These are phyloP conservation scores for Suhomyces prunicola DNA, from an alignment of 805 yeast genomes.

Conservation along the genomic window DNA sequence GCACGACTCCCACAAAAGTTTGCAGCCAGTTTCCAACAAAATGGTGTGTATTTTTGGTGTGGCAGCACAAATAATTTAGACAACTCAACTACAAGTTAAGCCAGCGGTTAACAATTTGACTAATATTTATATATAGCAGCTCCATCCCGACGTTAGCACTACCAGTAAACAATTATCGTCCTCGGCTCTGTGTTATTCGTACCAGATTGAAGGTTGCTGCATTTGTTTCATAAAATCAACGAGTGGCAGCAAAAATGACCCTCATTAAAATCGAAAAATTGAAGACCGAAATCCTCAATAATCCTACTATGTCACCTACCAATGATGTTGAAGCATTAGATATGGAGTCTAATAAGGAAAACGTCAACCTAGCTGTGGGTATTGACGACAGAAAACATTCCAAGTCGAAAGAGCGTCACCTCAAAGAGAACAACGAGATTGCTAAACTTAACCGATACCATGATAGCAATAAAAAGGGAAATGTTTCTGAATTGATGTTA, in stretches of 20 bases:
- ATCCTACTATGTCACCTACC: not conserved
- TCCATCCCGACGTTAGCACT: not conserved
- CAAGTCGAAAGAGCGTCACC: not conserved
- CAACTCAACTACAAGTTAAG: not conserved
- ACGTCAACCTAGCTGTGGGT: not conserved
- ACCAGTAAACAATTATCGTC: not conserved
- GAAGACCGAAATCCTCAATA: not conserved
- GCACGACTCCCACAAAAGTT: not conserved
- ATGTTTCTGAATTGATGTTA: not conserved
- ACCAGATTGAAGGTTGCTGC: not conserved
- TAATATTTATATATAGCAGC: not conserved
- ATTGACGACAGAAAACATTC: not conserved
- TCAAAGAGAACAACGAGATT: not conserved
- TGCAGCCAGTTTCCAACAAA: constrained; percentile 3
- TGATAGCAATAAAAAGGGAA: not conserved
- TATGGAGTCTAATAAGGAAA: not conserved
- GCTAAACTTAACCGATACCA: not conserved
- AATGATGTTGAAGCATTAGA: not conserved
- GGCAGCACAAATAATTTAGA: not conserved
- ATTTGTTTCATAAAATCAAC: not conserved
- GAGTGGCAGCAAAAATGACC: not conserved
- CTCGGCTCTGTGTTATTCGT: not conserved
- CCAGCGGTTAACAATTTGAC: not conserved
- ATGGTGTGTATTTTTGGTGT: not conserved
- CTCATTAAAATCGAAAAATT: not conserved